These are phyloP conservation scores for Clarireedia sp. DNA, from an alignment of 2,329 filamentous ascomycete genomes.

Conservation along the genomic window DNA sequence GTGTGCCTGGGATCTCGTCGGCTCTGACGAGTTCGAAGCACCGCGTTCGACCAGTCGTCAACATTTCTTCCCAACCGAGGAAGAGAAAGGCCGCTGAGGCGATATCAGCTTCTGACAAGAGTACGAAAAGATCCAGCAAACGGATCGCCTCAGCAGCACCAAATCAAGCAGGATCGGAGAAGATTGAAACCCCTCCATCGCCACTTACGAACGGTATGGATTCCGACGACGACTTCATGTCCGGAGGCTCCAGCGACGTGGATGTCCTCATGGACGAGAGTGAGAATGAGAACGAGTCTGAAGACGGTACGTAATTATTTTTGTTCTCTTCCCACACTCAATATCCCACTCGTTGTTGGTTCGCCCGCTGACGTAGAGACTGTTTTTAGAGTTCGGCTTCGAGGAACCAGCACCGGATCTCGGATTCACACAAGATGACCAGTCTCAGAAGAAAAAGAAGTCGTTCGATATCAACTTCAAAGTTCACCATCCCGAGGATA, in stretches of 20 bases:
- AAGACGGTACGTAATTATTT: constrained; percentile 24
- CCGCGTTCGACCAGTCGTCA: constrained; percentile 29
- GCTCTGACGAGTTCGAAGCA: constrained; percentile 22
- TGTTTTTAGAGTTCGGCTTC: constrained; percentile 29
- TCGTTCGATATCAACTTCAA: constrained; percentile 81
- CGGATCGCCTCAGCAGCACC: constrained; percentile 32
- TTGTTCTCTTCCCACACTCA: neutral
- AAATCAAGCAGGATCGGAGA: constrained; percentile 2
- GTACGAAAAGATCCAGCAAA: constrained; percentile 28
- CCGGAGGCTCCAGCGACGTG: constrained; percentile 69
- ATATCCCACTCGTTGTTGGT: neutral
- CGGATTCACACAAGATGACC: constrained; percentile 49
- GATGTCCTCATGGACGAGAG: constrained; percentile 68
- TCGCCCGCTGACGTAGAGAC: constrained; percentile 3
- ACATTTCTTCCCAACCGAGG: constrained; percentile 44
- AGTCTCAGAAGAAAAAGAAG: constrained; percentile 62
- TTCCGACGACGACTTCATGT: constrained; percentile 92
- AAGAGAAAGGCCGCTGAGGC: constrained; percentile 46
- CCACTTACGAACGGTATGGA: constrained; percentile 65
- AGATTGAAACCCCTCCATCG: constrained; percentile 40
- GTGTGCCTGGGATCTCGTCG: constrained; percentile 24
- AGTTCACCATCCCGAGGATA: constrained; percentile 71
- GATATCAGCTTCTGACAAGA: constrained; percentile 29
- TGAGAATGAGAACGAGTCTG: constrained; percentile 62
- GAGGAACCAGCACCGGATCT: constrained; percentile 44